phyloP scores from a whole-genome alignment of 805 yeast species.

The Metschnikowia kunwiensis region DNA sequence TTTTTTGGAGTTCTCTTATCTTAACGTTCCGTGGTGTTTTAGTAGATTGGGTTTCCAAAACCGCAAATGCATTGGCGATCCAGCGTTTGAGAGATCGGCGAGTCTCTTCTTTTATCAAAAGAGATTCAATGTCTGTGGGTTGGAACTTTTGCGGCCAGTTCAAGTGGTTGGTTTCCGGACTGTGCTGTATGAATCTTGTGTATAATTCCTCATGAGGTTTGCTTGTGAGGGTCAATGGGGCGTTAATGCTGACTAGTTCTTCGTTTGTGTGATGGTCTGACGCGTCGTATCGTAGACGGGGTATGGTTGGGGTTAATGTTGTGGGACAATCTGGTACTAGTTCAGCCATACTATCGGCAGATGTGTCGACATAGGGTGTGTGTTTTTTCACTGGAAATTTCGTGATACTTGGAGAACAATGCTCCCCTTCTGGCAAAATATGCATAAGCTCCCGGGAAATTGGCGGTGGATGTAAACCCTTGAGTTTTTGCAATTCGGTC shows the following conservation, averaged over 20 bases:
- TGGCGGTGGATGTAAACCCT: conserved; percentile 31
- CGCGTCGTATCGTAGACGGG: conserved; percentile 3
- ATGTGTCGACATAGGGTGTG: conserved; percentile 12
- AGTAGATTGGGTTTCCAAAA: conserved; percentile 28
- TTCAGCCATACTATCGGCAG: conserved; percentile 1
- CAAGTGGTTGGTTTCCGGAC: not conserved
- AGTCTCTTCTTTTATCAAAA: conserved; percentile 30
- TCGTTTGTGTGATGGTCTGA: not conserved
- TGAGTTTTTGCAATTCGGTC: conserved; percentile 31
- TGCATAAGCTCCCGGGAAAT: conserved; percentile 31
- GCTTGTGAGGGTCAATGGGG: conserved; percentile 12
- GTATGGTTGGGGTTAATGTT: not conserved
- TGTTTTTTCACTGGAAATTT: conserved; percentile 1
- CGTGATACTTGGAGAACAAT: not conserved
- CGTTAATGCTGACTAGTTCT: not conserved
- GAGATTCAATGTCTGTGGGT: conserved; percentile 34
- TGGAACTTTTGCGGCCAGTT: conserved; percentile 37
- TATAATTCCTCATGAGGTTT: conserved; percentile 12
- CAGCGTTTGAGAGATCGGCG: conserved; percentile 32
- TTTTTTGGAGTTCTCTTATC: conserved; percentile 25
- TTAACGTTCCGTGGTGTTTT: conserved; percentile 32
- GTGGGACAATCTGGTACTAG: not conserved
- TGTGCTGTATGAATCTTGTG: conserved; percentile 4
- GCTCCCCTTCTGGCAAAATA: conserved; percentile 18
- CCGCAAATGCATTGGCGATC: conserved; percentile 39